Evolutionary conservation across 192 early-diverging fungal species (phyloP).

Genomic region (Linnemannia schmuckeri): DNA sequence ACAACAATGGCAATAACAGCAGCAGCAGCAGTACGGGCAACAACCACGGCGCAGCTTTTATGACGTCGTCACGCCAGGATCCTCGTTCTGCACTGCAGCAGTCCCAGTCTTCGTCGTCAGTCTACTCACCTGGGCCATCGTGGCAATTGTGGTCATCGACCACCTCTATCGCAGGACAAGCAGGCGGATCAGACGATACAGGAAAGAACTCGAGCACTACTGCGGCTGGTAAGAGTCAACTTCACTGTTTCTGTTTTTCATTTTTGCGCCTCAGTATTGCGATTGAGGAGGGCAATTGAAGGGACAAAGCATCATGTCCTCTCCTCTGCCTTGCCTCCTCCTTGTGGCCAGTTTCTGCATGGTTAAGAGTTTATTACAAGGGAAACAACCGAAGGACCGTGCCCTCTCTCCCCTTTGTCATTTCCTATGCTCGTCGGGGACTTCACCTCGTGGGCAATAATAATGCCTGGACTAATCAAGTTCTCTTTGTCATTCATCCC

Average conservation of each 20-base stretch:
- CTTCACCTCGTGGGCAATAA: not conserved
- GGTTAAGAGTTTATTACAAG: not conserved
- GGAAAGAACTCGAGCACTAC: constrained; percentile 10
- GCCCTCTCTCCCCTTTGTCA: not conserved
- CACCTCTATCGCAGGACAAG: not conserved
- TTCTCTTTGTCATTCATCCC: not conserved
- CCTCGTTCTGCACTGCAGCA: not conserved
- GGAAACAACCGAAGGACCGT: constrained; percentile 1
- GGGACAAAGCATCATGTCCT: not conserved
- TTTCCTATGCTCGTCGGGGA: not conserved
- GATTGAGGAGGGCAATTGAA: no score
- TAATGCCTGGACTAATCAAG: not conserved
- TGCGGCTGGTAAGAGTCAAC: not conserved
- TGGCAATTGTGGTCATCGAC: constrained; percentile 36
- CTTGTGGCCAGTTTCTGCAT: not conserved
- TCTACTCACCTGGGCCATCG: constrained; percentile 25
- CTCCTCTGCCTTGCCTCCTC: not conserved
- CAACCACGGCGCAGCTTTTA: not conserved
- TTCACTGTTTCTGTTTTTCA: not conserved
- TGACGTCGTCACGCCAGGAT: constrained; percentile 11
- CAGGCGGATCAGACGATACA: constrained; percentile 6
- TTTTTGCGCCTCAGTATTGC: not conserved
- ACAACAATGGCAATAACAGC: not conserved
- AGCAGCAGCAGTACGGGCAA: not conserved
- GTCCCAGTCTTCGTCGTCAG: not conserved